A percentile compares a stretch with the other conserved stretches of the same genome.
These are phyloP conservation scores for Hibiscus tridactylites DNA, from an alignment of 345 rosid species.

Conservation along the genomic window DNA sequence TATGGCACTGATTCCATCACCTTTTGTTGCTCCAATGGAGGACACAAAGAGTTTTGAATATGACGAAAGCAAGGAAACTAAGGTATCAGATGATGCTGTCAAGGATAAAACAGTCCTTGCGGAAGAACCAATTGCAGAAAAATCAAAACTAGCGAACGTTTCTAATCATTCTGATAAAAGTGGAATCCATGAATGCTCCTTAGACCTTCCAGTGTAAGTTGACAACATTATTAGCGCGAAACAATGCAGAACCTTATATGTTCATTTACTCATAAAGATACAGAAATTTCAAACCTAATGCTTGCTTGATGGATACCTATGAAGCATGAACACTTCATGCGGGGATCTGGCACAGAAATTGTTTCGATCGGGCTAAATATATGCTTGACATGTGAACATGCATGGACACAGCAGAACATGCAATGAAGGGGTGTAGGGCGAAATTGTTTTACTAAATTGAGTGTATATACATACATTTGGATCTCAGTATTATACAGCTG, in stretches of 20 bases:
- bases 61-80: constrained; percentile 64
- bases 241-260: too few relatives aligned
- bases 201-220: constrained; percentile 68
- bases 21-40: constrained; percentile 24
- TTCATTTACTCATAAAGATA: too few relatives aligned
- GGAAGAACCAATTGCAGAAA: background rate
- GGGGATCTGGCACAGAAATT: background rate
- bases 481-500: too few relatives aligned
- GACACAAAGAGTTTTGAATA: constrained; percentile 3
- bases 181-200: constrained; percentile 37
- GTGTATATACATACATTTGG: too few relatives aligned
- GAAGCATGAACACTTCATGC: background rate
- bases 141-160: constrained; percentile 16
- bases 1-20: constrained; percentile 13
- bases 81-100: constrained; percentile 34
- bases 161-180: constrained; percentile 34
- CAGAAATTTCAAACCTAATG: background rate
- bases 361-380: background rate
- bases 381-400: background rate
- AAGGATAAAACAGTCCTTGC: background rate
- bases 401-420: too few relatives aligned
- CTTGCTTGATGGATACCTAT: background rate
- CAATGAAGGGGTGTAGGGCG: too few relatives aligned
- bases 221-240: background rate
- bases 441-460: too few relatives aligned